A percentile compares a stretch with the other conserved stretches of the same genome.
phyloP scores from a whole-genome alignment of 352 stramenopile species.

The Globisporangium nodosum region DNA sequence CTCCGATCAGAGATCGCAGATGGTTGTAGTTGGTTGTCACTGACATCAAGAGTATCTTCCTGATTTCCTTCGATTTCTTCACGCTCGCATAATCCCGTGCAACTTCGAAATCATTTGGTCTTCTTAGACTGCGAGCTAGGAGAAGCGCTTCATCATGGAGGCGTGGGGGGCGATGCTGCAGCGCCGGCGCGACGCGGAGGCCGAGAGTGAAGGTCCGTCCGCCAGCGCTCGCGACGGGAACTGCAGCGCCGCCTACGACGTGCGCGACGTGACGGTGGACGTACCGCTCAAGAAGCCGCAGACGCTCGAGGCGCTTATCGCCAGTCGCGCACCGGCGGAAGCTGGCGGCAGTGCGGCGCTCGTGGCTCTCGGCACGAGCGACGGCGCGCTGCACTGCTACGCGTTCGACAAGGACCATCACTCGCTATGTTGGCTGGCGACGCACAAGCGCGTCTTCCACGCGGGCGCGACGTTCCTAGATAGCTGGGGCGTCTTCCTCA shows the following conservation, averaged over 20 bases:
- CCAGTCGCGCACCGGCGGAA: conserved; percentile 27
- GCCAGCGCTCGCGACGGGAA: neutral
- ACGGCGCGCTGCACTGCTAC: conserved; percentile 57
- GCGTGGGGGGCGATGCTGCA: conserved; percentile 7
- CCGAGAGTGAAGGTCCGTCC: neutral
- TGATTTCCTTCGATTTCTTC: neutral
- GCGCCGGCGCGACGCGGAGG: conserved; percentile 2
- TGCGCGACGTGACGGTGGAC: conserved; percentile 46
- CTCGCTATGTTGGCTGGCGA: conserved; percentile 41
- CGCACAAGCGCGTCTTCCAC: conserved; percentile 64
- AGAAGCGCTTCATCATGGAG: conserved; percentile 1
- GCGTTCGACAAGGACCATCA: conserved; percentile 14
- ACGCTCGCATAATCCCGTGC: neutral
- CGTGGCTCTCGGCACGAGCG: conserved; percentile 49
- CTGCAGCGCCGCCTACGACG: conserved; percentile 27
- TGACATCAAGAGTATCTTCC: too few species aligned
- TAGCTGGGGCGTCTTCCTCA: conserved; percentile 60
- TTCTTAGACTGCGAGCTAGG: neutral
- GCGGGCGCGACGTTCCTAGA: conserved; percentile 49
- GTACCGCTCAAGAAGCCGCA: conserved; percentile 47
- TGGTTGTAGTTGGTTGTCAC: too few species aligned
- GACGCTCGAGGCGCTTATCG: conserved; percentile 42
- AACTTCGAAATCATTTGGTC: neutral
- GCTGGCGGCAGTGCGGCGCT: conserved; percentile 36
- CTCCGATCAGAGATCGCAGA: too few species aligned